These are phyloP conservation scores for Suillus subluteus DNA, from an alignment of 768 basidiomycete species.

Conservation along the genomic window DNA sequence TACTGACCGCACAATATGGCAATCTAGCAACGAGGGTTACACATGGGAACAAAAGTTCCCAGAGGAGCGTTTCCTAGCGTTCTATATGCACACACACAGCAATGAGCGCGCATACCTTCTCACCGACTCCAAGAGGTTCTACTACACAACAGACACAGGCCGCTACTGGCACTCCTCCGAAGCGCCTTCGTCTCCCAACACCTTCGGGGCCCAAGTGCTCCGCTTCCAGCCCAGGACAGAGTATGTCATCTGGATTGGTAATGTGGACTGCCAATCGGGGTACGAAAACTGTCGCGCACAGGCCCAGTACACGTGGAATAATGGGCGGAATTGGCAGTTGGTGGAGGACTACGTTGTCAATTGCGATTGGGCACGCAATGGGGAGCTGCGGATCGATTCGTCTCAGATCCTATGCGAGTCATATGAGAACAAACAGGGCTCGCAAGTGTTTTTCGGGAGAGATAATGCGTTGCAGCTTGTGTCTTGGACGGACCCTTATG, in stretches of 20 bases:
- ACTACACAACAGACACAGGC: conserved; percentile 85
- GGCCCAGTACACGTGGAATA: conserved; percentile 73
- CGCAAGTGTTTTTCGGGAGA: conserved; percentile 59
- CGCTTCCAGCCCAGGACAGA: conserved; percentile 90
- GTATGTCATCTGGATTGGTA: conserved; percentile 87
- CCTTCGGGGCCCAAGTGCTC: conserved; percentile 75
- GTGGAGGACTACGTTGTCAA: conserved; percentile 88
- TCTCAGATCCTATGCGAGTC: conserved; percentile 92
- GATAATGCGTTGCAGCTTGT: conserved; percentile 75
- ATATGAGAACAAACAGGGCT: conserved; percentile 79
- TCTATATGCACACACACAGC: conserved; percentile 86
- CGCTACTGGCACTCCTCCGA: conserved; percentile 60
- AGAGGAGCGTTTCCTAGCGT: conserved; percentile 70
- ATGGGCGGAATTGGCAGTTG: conserved; percentile 78
- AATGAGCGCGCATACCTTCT: conserved; percentile 89
- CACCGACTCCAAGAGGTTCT: conserved; percentile 64
- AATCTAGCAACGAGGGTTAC: conserved; percentile 94
- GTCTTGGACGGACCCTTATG: conserved; percentile 74
- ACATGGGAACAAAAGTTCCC: conserved; percentile 76
- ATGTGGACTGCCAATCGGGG: conserved; percentile 59
- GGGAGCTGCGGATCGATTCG: conserved; percentile 75
- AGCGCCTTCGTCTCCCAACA: conserved; percentile 77
- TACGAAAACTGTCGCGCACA: conserved; percentile 67
- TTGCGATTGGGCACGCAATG: conserved; percentile 91
- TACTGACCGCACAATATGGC: conserved; percentile 80